A percentile compares a stretch with the other conserved stretches of the same genome.
phyloP scores from a whole-genome alignment of 2,329 filamentous ascomycete species.

The Lachnellula occidentalis region DNA sequence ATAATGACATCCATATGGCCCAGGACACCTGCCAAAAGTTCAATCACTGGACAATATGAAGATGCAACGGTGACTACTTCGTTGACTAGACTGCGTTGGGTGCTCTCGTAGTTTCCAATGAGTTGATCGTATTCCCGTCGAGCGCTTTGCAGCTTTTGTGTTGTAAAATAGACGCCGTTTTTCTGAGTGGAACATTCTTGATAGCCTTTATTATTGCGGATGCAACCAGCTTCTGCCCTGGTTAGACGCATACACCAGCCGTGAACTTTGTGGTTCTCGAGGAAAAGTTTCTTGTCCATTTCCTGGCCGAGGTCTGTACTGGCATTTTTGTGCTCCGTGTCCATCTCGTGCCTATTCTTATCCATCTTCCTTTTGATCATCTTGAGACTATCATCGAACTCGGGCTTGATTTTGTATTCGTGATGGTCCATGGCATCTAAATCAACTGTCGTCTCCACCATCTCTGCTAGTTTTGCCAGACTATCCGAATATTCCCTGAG shows the following conservation, averaged over 20 bases:
- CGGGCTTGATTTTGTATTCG: constrained; percentile 97
- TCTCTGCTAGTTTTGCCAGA: constrained; percentile 83
- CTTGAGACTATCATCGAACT: constrained; percentile 85
- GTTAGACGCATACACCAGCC: constrained; percentile 96
- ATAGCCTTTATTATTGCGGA: constrained; percentile 84
- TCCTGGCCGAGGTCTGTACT: constrained; percentile 83
- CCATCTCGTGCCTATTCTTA: constrained; percentile 75
- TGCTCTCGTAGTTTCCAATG: constrained; percentile 90
- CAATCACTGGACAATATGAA: constrained; percentile 89
- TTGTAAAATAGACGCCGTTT: constrained; percentile 98
- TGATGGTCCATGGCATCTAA: constrained; percentile 92
- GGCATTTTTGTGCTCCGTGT: constrained; percentile 70
- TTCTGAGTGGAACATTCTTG: constrained; percentile 97
- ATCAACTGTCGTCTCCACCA: constrained; percentile 98
- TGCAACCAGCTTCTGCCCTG: constrained; percentile 83
- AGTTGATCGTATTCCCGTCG: constrained; percentile 91
- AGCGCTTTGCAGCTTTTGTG: constrained; percentile 69
- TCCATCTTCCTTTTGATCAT: constrained; percentile 91
- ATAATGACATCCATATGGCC: constrained; percentile 95
- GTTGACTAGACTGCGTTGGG: constrained; percentile 81
- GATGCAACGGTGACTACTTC: constrained; percentile 92
- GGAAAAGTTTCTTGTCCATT: constrained; percentile 95
- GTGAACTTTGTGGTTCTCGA: constrained; percentile 93
- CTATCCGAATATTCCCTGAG: constrained; percentile 70
- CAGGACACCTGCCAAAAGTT: constrained; percentile 80